Evolutionary conservation across 805 yeast genomes (phyloP).

Genomic region (Sugiyamaella boreocaroliniensis): DNA sequence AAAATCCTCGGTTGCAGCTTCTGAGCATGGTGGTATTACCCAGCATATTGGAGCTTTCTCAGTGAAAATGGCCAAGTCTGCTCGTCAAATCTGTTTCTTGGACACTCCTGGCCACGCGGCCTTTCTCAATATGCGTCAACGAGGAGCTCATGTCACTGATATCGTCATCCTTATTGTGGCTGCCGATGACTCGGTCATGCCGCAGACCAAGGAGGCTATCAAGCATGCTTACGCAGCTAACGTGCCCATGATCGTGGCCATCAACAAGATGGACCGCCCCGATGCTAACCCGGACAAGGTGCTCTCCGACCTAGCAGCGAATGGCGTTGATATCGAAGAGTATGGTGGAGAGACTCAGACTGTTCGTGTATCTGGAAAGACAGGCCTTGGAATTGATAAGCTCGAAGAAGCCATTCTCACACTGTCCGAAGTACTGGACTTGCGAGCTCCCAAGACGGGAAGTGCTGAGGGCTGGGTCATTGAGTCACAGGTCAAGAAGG

Average conservation of each 20-base stretch:
- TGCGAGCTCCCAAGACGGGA: constrained; percentile 45
- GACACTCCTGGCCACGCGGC: constrained; percentile 99
- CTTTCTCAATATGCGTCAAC: constrained; percentile 87
- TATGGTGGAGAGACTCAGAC: constrained; percentile 94
- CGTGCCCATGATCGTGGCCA: constrained; percentile 82
- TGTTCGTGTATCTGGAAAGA: constrained; percentile 78
- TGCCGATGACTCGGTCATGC: constrained; percentile 96
- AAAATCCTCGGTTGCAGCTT: constrained; percentile 72
- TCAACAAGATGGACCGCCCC: constrained; percentile 84
- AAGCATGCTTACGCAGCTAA: constrained; percentile 80
- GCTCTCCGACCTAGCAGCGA: constrained; percentile 63
- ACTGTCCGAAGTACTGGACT: constrained; percentile 74
- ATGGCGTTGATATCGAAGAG: constrained; percentile 81
- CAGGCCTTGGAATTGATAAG: constrained; percentile 85
- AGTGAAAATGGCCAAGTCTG: constrained; percentile 67
- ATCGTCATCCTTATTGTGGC: constrained; percentile 90
- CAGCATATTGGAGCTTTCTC: constrained; percentile 98
- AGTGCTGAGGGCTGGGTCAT: constrained; percentile 79
- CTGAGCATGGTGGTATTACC: constrained; percentile 94
- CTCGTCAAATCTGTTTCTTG: constrained; percentile 74
- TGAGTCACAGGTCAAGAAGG: constrained; percentile 76
- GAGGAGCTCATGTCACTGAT: constrained; percentile 94
- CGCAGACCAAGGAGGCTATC: constrained; percentile 93
- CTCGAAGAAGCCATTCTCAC: constrained; percentile 85
- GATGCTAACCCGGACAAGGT: constrained; percentile 71